Conservation (phyloP, 371 early-diverging fungal species). For the Mortierella sp. region DNA sequence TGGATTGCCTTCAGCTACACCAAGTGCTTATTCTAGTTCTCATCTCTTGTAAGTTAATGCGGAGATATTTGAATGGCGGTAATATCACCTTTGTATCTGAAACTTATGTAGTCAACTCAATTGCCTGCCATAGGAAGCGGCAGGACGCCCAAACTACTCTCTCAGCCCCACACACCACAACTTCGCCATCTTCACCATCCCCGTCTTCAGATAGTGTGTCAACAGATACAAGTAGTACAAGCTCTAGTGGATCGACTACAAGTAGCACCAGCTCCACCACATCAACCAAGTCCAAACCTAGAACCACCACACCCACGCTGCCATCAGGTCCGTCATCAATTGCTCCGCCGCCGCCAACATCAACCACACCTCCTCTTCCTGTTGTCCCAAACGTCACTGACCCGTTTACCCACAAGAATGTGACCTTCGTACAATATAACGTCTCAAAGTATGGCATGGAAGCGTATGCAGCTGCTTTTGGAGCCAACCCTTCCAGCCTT, state of each 20-base stretch:
- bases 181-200: background rate
- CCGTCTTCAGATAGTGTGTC: background rate
- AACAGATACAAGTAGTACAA: background rate
- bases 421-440: conserved; percentile 20
- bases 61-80: background rate
- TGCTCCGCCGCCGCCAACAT: background rate
- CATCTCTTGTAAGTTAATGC: background rate
- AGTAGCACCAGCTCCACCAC: conserved; percentile 5
- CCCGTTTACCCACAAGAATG: conserved; percentile 27
- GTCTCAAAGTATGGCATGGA: conserved; percentile 59
- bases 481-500: conserved; percentile 57
- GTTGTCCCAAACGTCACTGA: conserved; percentile 32
- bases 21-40: background rate
- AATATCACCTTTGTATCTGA: background rate
- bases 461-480: conserved; percentile 60
- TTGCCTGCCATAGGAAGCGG: background rate
- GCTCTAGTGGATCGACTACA: background rate
- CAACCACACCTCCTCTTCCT: conserved; percentile 11
- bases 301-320: background rate
- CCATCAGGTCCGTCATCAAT: background rate
- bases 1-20: background rate
- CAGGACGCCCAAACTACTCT: background rate
- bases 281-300: conserved; percentile 12
- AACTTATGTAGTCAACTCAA: too few species aligned
- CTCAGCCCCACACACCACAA: background rate